A percentile compares a stretch with the other conserved stretches of the same genome.
These are phyloP conservation scores for Helichrysum umbraculigerum DNA, from an alignment of 129 eudicot species.

Conservation along the genomic window DNA sequence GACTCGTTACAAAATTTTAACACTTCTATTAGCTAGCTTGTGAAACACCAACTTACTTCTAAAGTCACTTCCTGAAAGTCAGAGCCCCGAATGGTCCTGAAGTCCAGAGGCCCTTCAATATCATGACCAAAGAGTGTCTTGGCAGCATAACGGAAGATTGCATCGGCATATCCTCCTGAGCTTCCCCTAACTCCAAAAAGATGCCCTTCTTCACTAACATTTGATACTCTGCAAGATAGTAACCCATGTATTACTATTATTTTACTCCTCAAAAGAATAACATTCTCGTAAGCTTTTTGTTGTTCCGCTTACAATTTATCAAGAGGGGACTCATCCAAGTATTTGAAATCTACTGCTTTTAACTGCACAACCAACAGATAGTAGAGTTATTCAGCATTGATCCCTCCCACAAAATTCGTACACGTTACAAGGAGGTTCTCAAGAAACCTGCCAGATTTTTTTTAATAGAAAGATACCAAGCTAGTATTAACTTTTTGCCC, in stretches of 20 bases:
- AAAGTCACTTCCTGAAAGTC: slow-evolving; percentile 84
- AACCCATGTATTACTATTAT: neutral
- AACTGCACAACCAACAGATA: slow-evolving; percentile 56
- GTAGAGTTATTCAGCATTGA: neutral
- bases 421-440: neutral
- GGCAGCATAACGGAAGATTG: slow-evolving; percentile 80
- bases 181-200: slow-evolving; percentile 83
- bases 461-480: neutral
- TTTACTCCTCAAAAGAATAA: neutral
- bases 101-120: slow-evolving; percentile 72
- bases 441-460: neutral
- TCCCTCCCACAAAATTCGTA: neutral
- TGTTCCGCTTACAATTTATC: slow-evolving; percentile 69
- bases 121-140: slow-evolving; percentile 70
- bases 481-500: slow-evolving; percentile 5
- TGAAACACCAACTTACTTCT: slow-evolving; percentile 54
- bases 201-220: slow-evolving; percentile 70
- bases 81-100: slow-evolving; percentile 60
- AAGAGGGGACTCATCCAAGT: slow-evolving; percentile 82
- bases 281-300: neutral
- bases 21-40: neutral
- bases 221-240: slow-evolving; percentile 57
- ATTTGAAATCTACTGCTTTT: slow-evolving; percentile 65
- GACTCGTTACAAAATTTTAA: neutral
- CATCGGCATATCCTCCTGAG: slow-evolving; percentile 96